phyloP scores from a whole-genome alignment of 352 stramenopile genomes.

The Pythium myriotylum region DNA sequence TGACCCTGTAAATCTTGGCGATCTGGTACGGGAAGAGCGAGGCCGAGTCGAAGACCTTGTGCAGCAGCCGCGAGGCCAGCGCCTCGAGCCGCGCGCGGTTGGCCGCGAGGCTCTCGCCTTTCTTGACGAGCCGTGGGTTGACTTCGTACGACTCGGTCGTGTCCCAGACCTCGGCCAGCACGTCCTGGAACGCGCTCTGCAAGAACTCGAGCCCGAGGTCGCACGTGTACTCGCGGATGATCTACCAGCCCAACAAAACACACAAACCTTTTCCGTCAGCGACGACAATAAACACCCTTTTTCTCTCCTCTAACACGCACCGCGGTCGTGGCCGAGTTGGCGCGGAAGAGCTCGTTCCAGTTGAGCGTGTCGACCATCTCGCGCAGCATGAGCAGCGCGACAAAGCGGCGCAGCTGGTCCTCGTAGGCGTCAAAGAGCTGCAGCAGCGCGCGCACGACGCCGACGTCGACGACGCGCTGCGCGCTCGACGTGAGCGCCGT shows the following conservation, averaged over 20 bases:
- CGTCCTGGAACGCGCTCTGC: conserved; percentile 51
- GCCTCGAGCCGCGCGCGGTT: conserved; percentile 61
- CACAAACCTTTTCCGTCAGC: too few relatives aligned
- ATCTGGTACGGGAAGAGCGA: conserved; percentile 74
- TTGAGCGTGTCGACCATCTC: conserved; percentile 81
- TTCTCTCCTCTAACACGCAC: too few relatives aligned
- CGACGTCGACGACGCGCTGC: conserved; percentile 40
- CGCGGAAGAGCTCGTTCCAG: conserved; percentile 84
- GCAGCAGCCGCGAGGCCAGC: conserved; percentile 54
- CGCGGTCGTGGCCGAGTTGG: conserved; percentile 73
- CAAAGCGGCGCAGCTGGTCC: conserved; percentile 68
- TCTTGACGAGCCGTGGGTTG: conserved; percentile 53
- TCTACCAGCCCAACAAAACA: conserved; percentile 34
- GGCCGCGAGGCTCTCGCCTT: conserved; percentile 40
- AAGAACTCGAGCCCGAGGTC: conserved; percentile 71
- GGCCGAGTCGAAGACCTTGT: conserved; percentile 47
- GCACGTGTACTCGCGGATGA: conserved; percentile 80
- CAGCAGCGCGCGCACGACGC: conserved; percentile 68
- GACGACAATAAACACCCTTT: too few relatives aligned
- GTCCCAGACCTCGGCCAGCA: conserved; percentile 57
- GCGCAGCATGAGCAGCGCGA: conserved; percentile 72
- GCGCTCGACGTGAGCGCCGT: conserved; percentile 48
- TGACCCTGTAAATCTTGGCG: conserved; percentile 73
- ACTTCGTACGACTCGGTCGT: conserved; percentile 57
- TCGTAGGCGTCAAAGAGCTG: conserved; percentile 76